Percentiles rank a stretch among this genome's conserved stretches.
Evolutionary conservation across 345 rosid genomes (phyloP).

Genomic region (Ailanthus altissimus): DNA sequence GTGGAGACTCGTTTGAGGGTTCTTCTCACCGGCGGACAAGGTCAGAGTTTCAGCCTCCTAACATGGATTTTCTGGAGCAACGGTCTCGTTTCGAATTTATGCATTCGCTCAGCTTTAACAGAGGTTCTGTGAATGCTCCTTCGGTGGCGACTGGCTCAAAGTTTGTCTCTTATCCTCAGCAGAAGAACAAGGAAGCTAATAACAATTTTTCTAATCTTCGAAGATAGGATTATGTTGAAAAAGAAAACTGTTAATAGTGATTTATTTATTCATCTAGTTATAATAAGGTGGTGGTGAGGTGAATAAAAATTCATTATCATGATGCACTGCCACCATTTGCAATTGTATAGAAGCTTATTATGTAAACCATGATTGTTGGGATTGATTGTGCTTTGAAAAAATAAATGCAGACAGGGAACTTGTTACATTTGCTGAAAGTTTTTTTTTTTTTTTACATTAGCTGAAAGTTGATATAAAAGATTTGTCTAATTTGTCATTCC

Average conservation of each 20-base stretch:
- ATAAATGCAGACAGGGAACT: not conserved
- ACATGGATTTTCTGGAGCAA: constrained; percentile 33
- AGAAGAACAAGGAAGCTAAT: not conserved
- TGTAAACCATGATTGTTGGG: not conserved
- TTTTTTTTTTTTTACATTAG: too few relatives aligned
- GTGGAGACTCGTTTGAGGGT: constrained; percentile 40
- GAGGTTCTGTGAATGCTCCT: constrained; percentile 9
- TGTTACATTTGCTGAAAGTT: not conserved
- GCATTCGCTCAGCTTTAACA: constrained; percentile 10
- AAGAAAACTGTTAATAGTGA: not conserved
- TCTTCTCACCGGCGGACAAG: constrained; percentile 28
- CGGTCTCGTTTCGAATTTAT: constrained; percentile 22
- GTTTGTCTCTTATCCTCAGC: constrained; percentile 9
- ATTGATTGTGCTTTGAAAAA: not conserved
- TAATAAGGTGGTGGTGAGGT: not conserved
- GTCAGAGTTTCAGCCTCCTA: constrained; percentile 52
- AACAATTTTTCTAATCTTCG: not conserved
- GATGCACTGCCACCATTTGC: not conserved
- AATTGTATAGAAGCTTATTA: constrained; percentile 7
- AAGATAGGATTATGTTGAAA: not conserved
- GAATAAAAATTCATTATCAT: not conserved
- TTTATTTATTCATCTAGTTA: not conserved
- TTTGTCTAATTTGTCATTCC: too few relatives aligned
- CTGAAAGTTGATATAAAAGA: not conserved
- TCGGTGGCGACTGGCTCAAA: constrained; percentile 16